Conservation (phyloP, 2,329 filamentous ascomycete genomes). For the Grosmannia serpens region DNA sequence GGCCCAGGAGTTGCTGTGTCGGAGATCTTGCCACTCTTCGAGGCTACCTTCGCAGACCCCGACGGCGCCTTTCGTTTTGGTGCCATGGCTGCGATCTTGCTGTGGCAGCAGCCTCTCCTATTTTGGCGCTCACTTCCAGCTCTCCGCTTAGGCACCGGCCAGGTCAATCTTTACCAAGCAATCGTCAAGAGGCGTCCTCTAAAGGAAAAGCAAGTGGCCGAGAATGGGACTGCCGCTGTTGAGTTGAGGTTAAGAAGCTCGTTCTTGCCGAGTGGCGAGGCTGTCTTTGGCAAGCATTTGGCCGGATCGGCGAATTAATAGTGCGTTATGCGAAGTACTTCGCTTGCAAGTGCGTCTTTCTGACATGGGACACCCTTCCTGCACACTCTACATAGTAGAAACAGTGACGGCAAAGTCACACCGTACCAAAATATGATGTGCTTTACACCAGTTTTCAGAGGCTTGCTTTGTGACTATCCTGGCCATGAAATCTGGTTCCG, state of each 20-base stretch:
- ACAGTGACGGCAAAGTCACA: too few species aligned
- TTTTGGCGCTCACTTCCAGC: background rate
- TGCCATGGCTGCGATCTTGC: conserved; percentile 39
- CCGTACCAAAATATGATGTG: too few species aligned
- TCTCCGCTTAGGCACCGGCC: background rate
- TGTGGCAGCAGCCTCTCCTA: background rate
- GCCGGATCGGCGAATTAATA: background rate
- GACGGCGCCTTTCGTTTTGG: conserved; percentile 56
- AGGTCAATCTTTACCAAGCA: background rate
- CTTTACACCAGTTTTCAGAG: too few species aligned
- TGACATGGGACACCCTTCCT: too few species aligned
- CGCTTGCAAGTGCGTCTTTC: too few species aligned
- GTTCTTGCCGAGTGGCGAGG: background rate
- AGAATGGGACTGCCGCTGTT: background rate
- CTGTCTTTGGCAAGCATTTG: background rate
- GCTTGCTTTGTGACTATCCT: too few species aligned
- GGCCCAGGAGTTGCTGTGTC: conserved; percentile 49
- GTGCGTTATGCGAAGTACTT: background rate
- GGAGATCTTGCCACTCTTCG: conserved; percentile 45
- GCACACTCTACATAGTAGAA: too few species aligned
- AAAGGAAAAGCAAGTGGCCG: background rate
- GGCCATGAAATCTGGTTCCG: too few species aligned
- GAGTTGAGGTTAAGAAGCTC: background rate
- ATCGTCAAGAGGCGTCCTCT: background rate
- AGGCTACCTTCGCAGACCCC: conserved; percentile 27